phyloP scores from a whole-genome alignment of 2,329 filamentous ascomycete species.

The Hypoxylon sp. region DNA sequence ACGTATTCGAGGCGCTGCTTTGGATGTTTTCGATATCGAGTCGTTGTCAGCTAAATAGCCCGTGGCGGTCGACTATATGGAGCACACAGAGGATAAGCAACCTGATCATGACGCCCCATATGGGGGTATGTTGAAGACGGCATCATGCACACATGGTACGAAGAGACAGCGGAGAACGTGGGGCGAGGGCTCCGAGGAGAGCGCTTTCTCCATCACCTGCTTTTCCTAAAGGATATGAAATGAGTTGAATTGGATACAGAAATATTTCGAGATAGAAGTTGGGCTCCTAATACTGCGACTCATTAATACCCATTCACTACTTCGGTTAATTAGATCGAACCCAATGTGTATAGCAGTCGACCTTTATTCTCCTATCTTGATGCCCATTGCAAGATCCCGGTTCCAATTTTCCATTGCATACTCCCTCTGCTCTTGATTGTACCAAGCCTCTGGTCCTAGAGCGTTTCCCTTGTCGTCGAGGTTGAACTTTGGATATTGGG shows the following conservation, averaged over 20 bases:
- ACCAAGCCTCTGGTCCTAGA: slow-evolving; percentile 16
- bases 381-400: not conserved
- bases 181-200: slow-evolving; percentile 62
- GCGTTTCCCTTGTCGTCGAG: slow-evolving; percentile 5
- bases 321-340: not conserved
- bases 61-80: slow-evolving; percentile 77
- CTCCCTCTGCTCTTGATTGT: slow-evolving; percentile 7
- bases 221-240: not conserved
- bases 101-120: slow-evolving; percentile 78
- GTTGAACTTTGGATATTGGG: slow-evolving; percentile 2
- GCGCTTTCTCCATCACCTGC: slow-evolving; percentile 34
- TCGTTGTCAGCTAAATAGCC: slow-evolving; percentile 76
- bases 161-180: slow-evolving; percentile 75
- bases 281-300: not conserved
- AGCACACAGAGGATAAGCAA: slow-evolving; percentile 70
- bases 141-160: slow-evolving; percentile 76
- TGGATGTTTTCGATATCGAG: slow-evolving; percentile 83
- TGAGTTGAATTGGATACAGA: not conserved
- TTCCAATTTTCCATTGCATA: slow-evolving; percentile 15
- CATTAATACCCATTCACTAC: not conserved
- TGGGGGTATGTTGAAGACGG: slow-evolving; percentile 81
- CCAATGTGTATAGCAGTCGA: not conserved
- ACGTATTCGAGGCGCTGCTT: slow-evolving; percentile 74
- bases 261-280: not conserved
- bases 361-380: slow-evolving; percentile 1